A percentile compares a stretch with the other conserved stretches of the same genome.
Conservation (phyloP, 345 rosid species). For the Passiflora organensis region DNA sequence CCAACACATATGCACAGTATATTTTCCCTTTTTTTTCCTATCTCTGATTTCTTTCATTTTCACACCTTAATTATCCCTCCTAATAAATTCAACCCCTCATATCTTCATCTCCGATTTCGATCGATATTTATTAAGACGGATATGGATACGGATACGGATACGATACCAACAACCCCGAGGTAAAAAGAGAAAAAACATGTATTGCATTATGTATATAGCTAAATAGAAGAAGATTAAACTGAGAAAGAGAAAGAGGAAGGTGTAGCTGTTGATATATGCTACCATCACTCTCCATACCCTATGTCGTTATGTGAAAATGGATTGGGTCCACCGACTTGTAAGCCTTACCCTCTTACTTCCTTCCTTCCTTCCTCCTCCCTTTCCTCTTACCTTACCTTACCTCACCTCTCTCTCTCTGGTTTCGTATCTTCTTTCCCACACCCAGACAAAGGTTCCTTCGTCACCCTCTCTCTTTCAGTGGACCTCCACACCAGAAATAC, state of each 20-base stretch:
- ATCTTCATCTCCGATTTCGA: slow-evolving; percentile 1
- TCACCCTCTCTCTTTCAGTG: slow-evolving; percentile 19
- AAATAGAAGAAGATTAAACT: slow-evolving; percentile 14
- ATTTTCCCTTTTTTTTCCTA: background rate
- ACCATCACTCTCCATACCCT: too few relatives aligned
- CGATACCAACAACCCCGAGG: too few relatives aligned
- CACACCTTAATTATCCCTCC: slow-evolving; percentile 10
- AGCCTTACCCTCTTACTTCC: slow-evolving; percentile 30
- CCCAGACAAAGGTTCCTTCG: slow-evolving; percentile 31
- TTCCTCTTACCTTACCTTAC: slow-evolving; percentile 32
- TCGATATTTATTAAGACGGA: too few relatives aligned
- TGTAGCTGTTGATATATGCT: slow-evolving; percentile 36
- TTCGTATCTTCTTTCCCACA: slow-evolving; percentile 32
- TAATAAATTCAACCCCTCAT: background rate
- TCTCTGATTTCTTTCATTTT: background rate
- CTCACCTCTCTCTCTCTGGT: slow-evolving; percentile 27
- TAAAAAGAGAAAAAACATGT: too few relatives aligned
- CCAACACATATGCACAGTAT: slow-evolving; percentile 38
- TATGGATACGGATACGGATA: too few relatives aligned
- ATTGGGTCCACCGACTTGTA: too few relatives aligned
- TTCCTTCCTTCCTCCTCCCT: slow-evolving; percentile 29
- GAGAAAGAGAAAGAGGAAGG: slow-evolving; percentile 19
- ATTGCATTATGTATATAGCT: background rate
- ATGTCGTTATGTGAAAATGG: too few relatives aligned
- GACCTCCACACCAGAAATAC: slow-evolving; percentile 5